A percentile compares a stretch with the other conserved stretches of the same genome.
Conservation (phyloP, 2,329 filamentous ascomycete genomes). For the Alternaria panax region DNA sequence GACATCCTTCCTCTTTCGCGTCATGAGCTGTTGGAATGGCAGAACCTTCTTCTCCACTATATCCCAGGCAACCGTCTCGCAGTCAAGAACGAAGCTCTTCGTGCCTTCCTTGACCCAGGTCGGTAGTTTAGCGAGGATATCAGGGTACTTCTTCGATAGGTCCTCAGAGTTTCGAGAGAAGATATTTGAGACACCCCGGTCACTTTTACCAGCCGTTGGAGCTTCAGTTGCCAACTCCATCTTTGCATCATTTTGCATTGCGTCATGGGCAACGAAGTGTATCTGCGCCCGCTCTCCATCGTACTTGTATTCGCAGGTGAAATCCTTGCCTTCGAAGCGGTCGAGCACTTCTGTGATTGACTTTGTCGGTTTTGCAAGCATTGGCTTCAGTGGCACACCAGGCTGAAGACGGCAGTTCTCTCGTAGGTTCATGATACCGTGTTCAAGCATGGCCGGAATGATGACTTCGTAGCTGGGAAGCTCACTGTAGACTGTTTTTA, state of each 20-base stretch:
- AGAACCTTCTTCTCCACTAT: conserved; percentile 92
- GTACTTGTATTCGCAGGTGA: conserved; percentile 99
- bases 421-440: conserved; percentile 82
- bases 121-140: conserved; percentile 86
- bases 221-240: conserved; percentile 68
- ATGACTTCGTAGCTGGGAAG: conserved; percentile 95
- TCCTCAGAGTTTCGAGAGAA: conserved; percentile 99
- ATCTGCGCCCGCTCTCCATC: conserved; percentile 98
- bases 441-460: conserved; percentile 84
- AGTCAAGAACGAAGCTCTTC: conserved; percentile 96
- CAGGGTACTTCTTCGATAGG: conserved; percentile 95
- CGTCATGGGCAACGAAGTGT: conserved; percentile 89
- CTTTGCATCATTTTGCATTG: conserved; percentile 67
- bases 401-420: conserved; percentile 91
- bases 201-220: conserved; percentile 69
- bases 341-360: conserved; percentile 97
- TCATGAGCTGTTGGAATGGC: conserved; percentile 98
- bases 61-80: conserved; percentile 97
- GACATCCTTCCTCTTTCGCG: conserved; percentile 95
- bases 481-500: conserved; percentile 96
- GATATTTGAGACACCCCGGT: conserved; percentile 83
- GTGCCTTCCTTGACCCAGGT: conserved; percentile 90
- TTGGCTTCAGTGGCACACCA: conserved; percentile 94
- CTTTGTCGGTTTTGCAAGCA: conserved; percentile 98
- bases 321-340: conserved; percentile 92